These are phyloP conservation scores for Metarhizium rileyi DNA, from an alignment of 2,329 filamentous ascomycete genomes.

Conservation along the genomic window DNA sequence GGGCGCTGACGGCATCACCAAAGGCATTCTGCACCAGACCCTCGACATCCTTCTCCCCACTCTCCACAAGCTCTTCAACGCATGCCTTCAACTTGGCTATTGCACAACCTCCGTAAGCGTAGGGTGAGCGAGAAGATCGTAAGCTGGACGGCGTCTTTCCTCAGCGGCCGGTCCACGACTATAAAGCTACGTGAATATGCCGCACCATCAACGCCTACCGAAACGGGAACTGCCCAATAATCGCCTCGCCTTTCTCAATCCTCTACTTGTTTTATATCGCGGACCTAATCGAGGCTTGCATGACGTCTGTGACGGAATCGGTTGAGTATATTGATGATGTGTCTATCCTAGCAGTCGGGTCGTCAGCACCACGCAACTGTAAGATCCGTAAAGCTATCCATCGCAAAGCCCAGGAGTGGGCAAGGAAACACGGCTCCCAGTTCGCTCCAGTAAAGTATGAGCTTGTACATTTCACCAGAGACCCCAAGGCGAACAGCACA, in stretches of 20 bases:
- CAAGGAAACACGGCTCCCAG: neutral
- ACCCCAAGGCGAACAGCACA: no score
- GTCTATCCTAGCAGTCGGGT: neutral
- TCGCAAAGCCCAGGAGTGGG: neutral
- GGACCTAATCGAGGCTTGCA: no score
- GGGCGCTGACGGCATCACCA: no score
- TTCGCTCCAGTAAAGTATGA: neutral
- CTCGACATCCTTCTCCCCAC: no score
- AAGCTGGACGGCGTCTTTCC: slow-evolving; percentile 13
- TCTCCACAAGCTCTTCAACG: no score
- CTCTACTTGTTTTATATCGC: no score
- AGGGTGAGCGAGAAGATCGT: slow-evolving; percentile 11
- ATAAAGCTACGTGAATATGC: slow-evolving; percentile 18
- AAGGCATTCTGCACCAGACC: no score
- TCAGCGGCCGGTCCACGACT: slow-evolving; percentile 16
- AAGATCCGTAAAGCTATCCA: neutral
- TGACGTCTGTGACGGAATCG: no score
- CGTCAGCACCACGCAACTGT: neutral
- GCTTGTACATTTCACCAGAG: slow-evolving; percentile 1
- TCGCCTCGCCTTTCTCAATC: slow-evolving; percentile 8
- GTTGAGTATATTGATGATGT: slow-evolving; percentile 8
- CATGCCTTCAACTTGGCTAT: no score
- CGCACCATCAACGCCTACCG: slow-evolving; percentile 2
- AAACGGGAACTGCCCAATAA: slow-evolving; percentile 15
- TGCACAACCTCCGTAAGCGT: slow-evolving; percentile 11